Evolutionary conservation across 2,329 filamentous ascomycete genomes (phyloP).

Genomic region (Trichophyton rubrum): DNA sequence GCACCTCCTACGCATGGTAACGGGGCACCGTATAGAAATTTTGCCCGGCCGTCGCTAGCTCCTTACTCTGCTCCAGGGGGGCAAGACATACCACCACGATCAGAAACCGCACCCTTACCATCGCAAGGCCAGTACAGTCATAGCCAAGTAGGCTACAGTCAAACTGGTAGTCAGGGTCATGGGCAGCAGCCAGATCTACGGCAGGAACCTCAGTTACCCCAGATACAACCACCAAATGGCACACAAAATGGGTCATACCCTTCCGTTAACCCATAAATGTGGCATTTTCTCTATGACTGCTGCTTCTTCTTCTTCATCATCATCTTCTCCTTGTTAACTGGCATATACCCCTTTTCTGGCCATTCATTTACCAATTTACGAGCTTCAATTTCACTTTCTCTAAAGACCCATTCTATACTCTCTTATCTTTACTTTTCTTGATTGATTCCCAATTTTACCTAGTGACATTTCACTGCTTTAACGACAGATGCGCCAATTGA

Average conservation of each 20-base stretch:
- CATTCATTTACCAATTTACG: neutral
- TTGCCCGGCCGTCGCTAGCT: constrained; percentile 3
- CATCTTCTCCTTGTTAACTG: neutral
- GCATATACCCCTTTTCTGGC: neutral
- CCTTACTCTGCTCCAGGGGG: neutral
- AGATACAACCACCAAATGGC: neutral
- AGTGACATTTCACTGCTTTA: neutral
- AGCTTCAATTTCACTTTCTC: neutral
- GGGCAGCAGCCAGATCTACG: neutral
- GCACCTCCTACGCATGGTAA: constrained; percentile 1
- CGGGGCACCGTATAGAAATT: constrained; percentile 8
- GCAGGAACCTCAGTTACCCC: neutral
- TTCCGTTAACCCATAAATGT: neutral
- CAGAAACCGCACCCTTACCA: constrained; percentile 7
- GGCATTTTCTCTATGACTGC: neutral
- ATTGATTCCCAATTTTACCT: neutral
- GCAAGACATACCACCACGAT: neutral
- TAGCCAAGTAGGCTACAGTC: neutral
- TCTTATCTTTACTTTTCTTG: neutral
- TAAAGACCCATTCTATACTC: neutral
- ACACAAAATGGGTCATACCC: neutral
- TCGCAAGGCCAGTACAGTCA: neutral
- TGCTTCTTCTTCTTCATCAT: neutral
- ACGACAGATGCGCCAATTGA: neutral
- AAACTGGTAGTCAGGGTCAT: neutral